Base-by-base conservation (phyloP, 345 rosid genomes). In the Turritis glabra region DNA sequence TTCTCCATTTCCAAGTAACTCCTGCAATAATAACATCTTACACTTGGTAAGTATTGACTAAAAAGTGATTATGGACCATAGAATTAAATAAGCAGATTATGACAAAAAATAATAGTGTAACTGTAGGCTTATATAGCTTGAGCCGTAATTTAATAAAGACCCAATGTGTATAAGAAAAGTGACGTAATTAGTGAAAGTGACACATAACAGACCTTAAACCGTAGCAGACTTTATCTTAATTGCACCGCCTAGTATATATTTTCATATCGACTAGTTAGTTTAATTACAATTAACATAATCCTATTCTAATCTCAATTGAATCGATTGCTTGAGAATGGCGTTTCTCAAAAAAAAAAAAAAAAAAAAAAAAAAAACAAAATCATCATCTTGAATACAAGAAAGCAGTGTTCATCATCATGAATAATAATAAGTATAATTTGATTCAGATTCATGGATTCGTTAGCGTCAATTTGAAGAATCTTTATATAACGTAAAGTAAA, bases 1-100 rank as follows among this genome's bases (percentile, higher is more conserved):
- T 61, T 91, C 81, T 93, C 98, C 97, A 93, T 90, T 66, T 93
- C 96, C 74, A 55, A 1, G 46, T 93, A 91, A 65, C 96, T 93
- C 86, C 98, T 91, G 76, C 12, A 71, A 54, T 2, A 17, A 12
- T 38, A 21, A 37, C 84, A n/a, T n/a, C n/a, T n/a, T n/a, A n/a
- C 79, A 52, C 56, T 46, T 52, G 63, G 50, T 35, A 19, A 57
- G 66, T 55, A 29, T 55, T 56, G 78, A 46, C 52, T 73, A 3
- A 73, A 37, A 57, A 48, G 68, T 58, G 53, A 10, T 75, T 29
- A 75, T 27, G 73, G 73, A 75, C 73, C 78, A 66, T 73, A 35
- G 10, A 56, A 65, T 56, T 73, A 73, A 73, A n/a, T 64, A 60
- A 19, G 30, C 22, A 3, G 8, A 59, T 47, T 19, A 59, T 22